Conservation (phyloP, 2,329 filamentous ascomycete genomes). For the Hymenoscyphus infarciens region DNA sequence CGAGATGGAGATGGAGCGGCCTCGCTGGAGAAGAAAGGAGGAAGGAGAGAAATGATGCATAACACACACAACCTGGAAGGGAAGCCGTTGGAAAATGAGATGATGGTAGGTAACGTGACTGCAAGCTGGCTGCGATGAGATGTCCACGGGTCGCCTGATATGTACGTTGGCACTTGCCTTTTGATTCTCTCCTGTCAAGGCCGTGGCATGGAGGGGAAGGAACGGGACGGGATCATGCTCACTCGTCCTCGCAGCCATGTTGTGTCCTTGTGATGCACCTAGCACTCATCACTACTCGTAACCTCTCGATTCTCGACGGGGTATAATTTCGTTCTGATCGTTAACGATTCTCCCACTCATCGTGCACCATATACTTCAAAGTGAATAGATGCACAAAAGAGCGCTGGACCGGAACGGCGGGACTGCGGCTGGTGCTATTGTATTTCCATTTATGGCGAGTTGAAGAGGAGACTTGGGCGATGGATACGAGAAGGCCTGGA, state of each 20-base stretch:
- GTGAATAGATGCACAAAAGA: too few species aligned
- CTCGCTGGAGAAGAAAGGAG: background rate
- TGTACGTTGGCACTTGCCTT: background rate
- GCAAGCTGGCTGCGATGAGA: background rate
- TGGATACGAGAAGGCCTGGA: background rate
- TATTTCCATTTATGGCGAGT: too few species aligned
- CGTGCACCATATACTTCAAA: background rate
- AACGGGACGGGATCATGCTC: slow-evolving; percentile 2
- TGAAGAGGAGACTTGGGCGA: too few species aligned
- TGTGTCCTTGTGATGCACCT: background rate
- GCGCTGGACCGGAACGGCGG: too few species aligned
- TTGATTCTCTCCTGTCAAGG: background rate
- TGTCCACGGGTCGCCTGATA: background rate
- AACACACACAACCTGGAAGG: background rate
- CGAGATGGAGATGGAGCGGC: background rate
- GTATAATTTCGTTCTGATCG: background rate
- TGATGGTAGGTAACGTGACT: too few species aligned
- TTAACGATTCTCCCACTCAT: background rate
- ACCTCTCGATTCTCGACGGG: background rate
- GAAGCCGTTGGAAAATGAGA: too few species aligned
- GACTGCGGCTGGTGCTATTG: too few species aligned
- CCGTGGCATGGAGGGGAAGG: too few species aligned
- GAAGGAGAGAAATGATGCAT: background rate
- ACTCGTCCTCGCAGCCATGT: background rate
- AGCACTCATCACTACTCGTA: background rate